These are phyloP conservation scores for Rhizophora mangle DNA, from an alignment of 345 rosid genomes.

Conservation along the genomic window DNA sequence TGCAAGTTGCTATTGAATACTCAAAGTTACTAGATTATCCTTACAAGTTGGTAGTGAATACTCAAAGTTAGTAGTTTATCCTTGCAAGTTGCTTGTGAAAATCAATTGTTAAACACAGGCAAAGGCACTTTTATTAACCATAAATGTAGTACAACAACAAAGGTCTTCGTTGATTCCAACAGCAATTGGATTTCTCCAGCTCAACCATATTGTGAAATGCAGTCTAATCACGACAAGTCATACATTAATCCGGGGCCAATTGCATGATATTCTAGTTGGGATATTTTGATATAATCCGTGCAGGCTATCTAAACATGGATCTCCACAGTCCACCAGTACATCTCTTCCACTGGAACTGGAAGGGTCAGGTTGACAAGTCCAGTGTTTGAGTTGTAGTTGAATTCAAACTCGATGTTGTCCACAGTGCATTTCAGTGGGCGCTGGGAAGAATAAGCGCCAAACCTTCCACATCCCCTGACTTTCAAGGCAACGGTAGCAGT, in stretches of 20 bases:
- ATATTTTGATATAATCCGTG: not conserved
- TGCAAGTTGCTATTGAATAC: too few species aligned
- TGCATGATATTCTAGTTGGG: not conserved
- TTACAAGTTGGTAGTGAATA: too few species aligned
- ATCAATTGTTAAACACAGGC: too few species aligned
- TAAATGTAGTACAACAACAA: not conserved
- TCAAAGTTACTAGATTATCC: too few species aligned
- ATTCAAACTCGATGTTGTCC: conserved; percentile 44
- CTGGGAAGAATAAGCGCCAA: conserved; percentile 73
- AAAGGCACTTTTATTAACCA: not conserved
- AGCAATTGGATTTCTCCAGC: not conserved
- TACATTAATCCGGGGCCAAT: not conserved
- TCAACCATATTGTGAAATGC: not conserved
- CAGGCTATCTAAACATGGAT: conserved; percentile 44
- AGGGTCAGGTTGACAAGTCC: conserved; percentile 61
- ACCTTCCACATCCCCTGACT: conserved; percentile 72
- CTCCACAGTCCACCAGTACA: conserved; percentile 83
- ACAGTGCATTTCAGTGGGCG: conserved; percentile 63
- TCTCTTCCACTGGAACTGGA: conserved; percentile 61
- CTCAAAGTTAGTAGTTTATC: too few species aligned
- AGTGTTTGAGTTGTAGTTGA: conserved; percentile 44
- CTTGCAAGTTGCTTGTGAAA: too few species aligned
- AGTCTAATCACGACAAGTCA: not conserved
- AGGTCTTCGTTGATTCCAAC: too few species aligned
- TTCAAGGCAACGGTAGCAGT: conserved; percentile 49